Evolutionary conservation across 1,284 basidiomycete species (phyloP), one percentile per base, ranked within the genome.

Genomic region (Cutaneotrichosporon sp.): DNA sequence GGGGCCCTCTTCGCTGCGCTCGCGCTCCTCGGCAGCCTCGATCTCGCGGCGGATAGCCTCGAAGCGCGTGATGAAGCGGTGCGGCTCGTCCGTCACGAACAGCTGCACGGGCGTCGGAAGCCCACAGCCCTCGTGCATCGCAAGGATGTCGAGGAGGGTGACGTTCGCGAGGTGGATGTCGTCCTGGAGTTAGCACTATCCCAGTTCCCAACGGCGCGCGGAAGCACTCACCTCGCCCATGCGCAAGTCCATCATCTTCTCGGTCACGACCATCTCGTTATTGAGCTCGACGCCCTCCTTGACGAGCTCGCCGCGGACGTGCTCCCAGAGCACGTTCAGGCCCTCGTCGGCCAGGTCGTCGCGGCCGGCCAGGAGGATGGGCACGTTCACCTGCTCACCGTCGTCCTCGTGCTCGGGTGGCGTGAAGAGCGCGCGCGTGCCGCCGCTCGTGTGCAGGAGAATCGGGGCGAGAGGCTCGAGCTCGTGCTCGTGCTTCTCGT

Each of bases 181-280:
- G 57, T 77, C 70, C 77, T 78, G 59, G 2, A 4, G 56, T 63
- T 57, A 61, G 59, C 53, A 27, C 29, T 9, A 1, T 13, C 7
- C 16, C 27, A 36, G 16, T 14, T 36, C 24, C 2, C 7, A 9
- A 7, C 11, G 6, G 25, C 27, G 47, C 22, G 25, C 56, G 22
- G 2, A 4, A 25, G 31, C 14, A 68, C 82, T 75, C 87, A 87
- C 79, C 88, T 95, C 82, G 88, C 87, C 70, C 86, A 89, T 76
- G 85, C 87, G 64, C 81, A 86, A 49, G 87, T 84, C 72, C 72
- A 75, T 75, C 51, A 66, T 64, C 59, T 72, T 70, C 62, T 78
- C 75, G 16, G 63, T 59, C 11, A 77, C 57, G 10, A 75, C 64
- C 68, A 77, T 59, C 58, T 70, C 74, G 46, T 66, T 71, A 7